A percentile compares a stretch with the other conserved stretches of the same genome.
phyloP scores from a whole-genome alignment of 2,329 filamentous ascomycete genomes.

The Aspergillus sp. region DNA sequence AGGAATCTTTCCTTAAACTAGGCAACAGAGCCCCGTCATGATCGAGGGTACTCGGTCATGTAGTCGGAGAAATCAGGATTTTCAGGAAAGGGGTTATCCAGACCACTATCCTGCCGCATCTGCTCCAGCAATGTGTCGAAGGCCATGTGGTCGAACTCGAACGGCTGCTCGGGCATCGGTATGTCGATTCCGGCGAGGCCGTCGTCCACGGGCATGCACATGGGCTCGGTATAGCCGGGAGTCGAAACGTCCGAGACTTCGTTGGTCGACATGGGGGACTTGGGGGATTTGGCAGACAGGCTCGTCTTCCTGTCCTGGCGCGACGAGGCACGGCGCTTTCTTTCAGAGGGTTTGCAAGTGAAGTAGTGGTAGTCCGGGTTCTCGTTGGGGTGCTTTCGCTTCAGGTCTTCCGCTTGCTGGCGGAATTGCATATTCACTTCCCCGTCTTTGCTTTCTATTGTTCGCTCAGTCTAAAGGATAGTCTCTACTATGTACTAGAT shows the following conservation, averaged over 20 bases:
- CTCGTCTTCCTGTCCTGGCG: conserved; percentile 18
- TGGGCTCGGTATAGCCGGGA: not conserved
- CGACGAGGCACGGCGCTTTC: conserved; percentile 46
- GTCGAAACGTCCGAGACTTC: conserved; percentile 8
- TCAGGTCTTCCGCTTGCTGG: conserved; percentile 38
- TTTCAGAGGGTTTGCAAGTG: conserved; percentile 47
- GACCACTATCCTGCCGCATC: conserved; percentile 12
- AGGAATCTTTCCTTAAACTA: no score
- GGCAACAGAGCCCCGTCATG: no score
- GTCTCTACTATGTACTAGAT: no score
- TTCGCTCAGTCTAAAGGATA: no score
- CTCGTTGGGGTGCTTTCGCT: conserved; percentile 39
- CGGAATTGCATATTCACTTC: conserved; percentile 40
- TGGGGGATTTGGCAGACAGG: not conserved
- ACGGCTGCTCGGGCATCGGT: conserved; percentile 4
- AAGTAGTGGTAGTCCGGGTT: conserved; percentile 49
- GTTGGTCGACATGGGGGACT: conserved; percentile 6
- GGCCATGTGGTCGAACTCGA: conserved; percentile 15
- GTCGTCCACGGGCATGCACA: not conserved
- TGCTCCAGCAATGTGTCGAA: conserved; percentile 21
- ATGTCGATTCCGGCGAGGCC: not conserved
- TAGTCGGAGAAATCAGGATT: no score
- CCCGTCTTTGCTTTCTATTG: conserved; percentile 16
- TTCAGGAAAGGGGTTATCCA: conserved; percentile 6
- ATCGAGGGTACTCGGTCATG: no score